A percentile compares a stretch with the other conserved stretches of the same genome.
These are phyloP conservation scores for Daldinia concentrica DNA, from an alignment of 495 filamentous ascomycete genomes.

Conservation along the genomic window DNA sequence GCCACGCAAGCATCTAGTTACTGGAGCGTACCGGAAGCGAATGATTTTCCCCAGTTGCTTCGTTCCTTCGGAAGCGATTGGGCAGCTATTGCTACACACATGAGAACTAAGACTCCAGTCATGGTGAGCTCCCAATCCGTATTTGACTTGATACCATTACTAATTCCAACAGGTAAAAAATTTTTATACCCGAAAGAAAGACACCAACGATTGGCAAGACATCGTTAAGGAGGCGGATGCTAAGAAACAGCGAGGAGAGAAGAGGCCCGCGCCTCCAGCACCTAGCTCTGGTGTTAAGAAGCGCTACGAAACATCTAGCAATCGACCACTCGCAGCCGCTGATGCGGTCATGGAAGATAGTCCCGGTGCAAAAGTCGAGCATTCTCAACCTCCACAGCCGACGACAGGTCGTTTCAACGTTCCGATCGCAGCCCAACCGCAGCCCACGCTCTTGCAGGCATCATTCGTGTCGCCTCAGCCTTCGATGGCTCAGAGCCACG, in stretches of 20 bases:
- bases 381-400: conserved; percentile 43
- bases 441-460: conserved; percentile 40
- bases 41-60: conserved; percentile 80
- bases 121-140: conserved; percentile 71
- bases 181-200: conserved; percentile 81
- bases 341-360: conserved; percentile 66
- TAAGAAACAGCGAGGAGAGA: conserved; percentile 74
- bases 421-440: conserved; percentile 50
- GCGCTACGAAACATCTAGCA: conserved; percentile 58
- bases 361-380: conserved; percentile 57
- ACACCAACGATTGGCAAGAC: conserved; percentile 75
- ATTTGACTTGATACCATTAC: conserved; percentile 19
- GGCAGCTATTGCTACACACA: conserved; percentile 79
- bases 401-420: conserved; percentile 54
- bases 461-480: conserved; percentile 39
- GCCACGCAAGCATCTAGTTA: conserved; percentile 83
- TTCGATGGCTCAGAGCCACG: conserved; percentile 35
- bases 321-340: conserved; percentile 64
- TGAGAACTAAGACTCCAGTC: conserved; percentile 91
- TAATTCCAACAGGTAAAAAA: conserved; percentile 80
- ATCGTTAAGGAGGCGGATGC: conserved; percentile 75
- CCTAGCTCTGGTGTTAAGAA: conserved; percentile 62
- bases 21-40: conserved; percentile 93
- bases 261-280: conserved; percentile 72
- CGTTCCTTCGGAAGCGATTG: conserved; percentile 91